These are phyloP conservation scores for Fusarium gaditjirri DNA, from an alignment of 2,329 filamentous ascomycete species.

Conservation along the genomic window DNA sequence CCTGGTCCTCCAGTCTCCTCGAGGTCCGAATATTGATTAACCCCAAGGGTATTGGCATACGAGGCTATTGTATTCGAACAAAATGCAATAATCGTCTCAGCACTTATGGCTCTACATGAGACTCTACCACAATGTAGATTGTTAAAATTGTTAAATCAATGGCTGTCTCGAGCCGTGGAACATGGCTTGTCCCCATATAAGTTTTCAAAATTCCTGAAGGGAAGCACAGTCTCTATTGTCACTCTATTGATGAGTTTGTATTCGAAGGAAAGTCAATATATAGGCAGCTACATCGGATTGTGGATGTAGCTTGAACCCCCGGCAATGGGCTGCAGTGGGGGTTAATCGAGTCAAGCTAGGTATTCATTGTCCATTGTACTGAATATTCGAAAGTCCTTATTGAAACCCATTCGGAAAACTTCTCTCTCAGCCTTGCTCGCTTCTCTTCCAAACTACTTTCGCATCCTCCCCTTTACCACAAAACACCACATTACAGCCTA, in stretches of 20 bases:
- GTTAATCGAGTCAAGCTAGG: neutral
- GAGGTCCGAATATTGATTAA: neutral
- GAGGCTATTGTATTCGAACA: neutral
- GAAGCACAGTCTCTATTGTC: neutral
- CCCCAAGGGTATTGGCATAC: neutral
- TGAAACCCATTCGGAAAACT: too few species aligned
- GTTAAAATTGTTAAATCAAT: neutral
- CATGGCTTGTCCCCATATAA: neutral
- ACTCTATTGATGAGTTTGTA: neutral
- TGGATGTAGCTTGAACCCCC: neutral
- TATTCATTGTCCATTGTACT: neutral
- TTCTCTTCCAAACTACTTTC: neutral
- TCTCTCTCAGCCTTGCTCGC: too few species aligned
- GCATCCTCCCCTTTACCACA: neutral
- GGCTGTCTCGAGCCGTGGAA: neutral
- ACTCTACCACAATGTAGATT: neutral
- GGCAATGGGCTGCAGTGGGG: neutral
- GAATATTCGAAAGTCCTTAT: neutral
- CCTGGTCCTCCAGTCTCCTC: neutral
- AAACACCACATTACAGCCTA: neutral
- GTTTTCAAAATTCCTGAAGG: neutral
- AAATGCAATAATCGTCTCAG: accelerated
- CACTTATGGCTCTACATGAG: accelerated
- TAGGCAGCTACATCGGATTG: neutral
- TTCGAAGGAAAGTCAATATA: neutral